phyloP scores from a whole-genome alignment of 2,329 filamentous ascomycete genomes.

The Hysterium pulicare region DNA sequence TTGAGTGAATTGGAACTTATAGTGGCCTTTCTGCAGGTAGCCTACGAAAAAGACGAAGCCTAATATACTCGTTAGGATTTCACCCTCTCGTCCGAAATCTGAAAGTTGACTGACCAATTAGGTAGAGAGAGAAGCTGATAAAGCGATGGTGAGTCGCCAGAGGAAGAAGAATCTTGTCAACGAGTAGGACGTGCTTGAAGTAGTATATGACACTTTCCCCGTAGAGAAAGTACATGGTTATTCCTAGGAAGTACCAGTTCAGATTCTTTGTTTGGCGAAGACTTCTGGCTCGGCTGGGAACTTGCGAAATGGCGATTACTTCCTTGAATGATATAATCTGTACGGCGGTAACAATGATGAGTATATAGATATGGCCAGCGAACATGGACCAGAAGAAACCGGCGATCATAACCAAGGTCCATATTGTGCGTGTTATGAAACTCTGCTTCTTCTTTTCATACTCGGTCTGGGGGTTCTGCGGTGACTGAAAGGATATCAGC shows the following conservation, averaged over 20 bases:
- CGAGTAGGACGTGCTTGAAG: constrained; percentile 97
- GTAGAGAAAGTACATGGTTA: constrained; percentile 98
- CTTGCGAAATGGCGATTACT: constrained; percentile 95
- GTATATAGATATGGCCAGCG: constrained; percentile 95
- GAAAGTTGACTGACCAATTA: constrained; percentile 68
- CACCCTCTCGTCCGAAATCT: background rate
- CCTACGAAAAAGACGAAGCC: constrained; percentile 98
- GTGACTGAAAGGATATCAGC: constrained; percentile 28
- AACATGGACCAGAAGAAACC: constrained; percentile 90
- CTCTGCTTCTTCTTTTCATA: constrained; percentile 99
- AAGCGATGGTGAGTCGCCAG: constrained; percentile 97
- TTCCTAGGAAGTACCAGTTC: constrained; percentile 99
- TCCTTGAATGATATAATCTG: constrained; percentile 99
- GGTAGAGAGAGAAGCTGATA: constrained; percentile 97
- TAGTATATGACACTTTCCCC: constrained; percentile 99
- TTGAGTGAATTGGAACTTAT: constrained; percentile 98
- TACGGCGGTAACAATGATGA: constrained; percentile 84
- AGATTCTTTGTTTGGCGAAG: constrained; percentile 91
- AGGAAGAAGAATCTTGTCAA: constrained; percentile 87
- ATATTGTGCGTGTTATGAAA: constrained; percentile 94
- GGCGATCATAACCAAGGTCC: constrained; percentile 96
- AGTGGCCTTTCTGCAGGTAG: constrained; percentile 90
- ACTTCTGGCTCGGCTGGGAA: constrained; percentile 85
- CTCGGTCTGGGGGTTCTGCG: constrained; percentile 55
- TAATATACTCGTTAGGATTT: constrained; percentile 40